These are phyloP conservation scores for Cicer arietinum DNA, from an alignment of 306 rosid genomes.

Conservation along the genomic window DNA sequence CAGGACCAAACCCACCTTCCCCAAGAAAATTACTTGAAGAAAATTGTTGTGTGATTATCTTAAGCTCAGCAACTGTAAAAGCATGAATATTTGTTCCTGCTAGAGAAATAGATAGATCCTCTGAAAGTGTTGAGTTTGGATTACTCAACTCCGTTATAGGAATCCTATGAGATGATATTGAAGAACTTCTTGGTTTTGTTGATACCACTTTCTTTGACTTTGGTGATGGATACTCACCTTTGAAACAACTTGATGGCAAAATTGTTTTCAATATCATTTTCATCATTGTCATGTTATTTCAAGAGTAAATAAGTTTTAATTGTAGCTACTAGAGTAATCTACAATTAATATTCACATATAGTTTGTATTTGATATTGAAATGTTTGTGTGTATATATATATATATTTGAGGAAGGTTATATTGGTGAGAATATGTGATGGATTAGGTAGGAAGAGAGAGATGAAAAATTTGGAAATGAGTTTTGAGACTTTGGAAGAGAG, in stretches of 20 bases:
- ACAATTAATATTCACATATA: background rate
- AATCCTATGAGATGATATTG: conserved; percentile 57
- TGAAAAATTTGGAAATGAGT: conserved; percentile 36
- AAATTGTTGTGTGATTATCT: conserved; percentile 75
- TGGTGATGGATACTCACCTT: conserved; percentile 47
- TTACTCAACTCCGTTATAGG: conserved; percentile 66
- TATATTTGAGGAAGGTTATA: conserved; percentile 12
- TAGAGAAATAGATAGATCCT: conserved; percentile 79
- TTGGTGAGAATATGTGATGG: conserved; percentile 34
- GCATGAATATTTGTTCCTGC: conserved; percentile 72
- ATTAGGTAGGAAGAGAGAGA: conserved; percentile 45
- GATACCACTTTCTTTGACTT: conserved; percentile 58
- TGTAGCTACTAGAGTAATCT: background rate
- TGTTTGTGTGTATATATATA: background rate
- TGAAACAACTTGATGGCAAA: conserved; percentile 64
- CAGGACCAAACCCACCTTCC: conserved; percentile 95
- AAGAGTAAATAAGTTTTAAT: no score
- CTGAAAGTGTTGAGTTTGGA: conserved; percentile 60
- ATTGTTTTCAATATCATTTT: conserved; percentile 59
- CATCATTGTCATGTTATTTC: conserved; percentile 43
- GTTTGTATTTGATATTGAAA: no score
- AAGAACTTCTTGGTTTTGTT: conserved; percentile 56
- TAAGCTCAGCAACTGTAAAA: conserved; percentile 76
- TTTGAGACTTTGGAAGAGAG: conserved; percentile 33
- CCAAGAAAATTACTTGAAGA: conserved; percentile 77